Evolutionary conservation across 2,329 filamentous ascomycete species (phyloP), one percentile per base, ranked within the genome.

Genomic region (Penicillium oxalicum): DNA sequence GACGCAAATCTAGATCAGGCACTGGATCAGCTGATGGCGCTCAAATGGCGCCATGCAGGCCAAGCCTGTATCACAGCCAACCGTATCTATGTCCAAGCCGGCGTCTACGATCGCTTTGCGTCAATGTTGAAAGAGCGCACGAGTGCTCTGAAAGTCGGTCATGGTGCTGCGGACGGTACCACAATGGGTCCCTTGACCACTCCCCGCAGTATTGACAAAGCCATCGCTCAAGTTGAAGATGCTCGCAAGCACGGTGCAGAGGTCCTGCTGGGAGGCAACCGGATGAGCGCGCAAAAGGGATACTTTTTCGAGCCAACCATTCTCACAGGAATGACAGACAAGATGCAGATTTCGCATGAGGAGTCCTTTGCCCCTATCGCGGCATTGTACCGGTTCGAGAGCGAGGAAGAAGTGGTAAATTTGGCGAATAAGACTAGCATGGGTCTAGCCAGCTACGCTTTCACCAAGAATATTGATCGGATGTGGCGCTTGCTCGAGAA

Each of bases 301-400:
- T 87, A 84, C 67, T 88, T 86, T 72, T 86, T 87, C 66, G 77
- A 84, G 61, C 83, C 82, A 1, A 87, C 83, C 0, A 78, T 87
- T 47, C 76, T 87, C 36, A 76, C 76, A 0, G 76, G 77, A 4
- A 79, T 82, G 53, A 81, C 74, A 5, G 67, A 73, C 8, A 74
- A 81, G 2, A 85, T 86, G 81, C 56, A 72, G 28, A 73, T 79
- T 34, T 74, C 71, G 2, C 68, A 71, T 0, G 83, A 87, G 57
- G 83, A 87, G 67, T 80, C 77, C 0, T 87, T 87, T 57, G 82
- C 80, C 0, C 83, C 83, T 0, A 75, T 87, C 32, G 73, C 77
- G 25, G 82, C 82, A 0, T 65, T 87, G 44, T 83, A 83, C 58
- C 74, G 75, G 48, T 87, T 87, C 54, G 78, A 84, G 25, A 81